Evolutionary conservation across 163 green algal genomes (phyloP).

Genomic region (Picocystis sp.): DNA sequence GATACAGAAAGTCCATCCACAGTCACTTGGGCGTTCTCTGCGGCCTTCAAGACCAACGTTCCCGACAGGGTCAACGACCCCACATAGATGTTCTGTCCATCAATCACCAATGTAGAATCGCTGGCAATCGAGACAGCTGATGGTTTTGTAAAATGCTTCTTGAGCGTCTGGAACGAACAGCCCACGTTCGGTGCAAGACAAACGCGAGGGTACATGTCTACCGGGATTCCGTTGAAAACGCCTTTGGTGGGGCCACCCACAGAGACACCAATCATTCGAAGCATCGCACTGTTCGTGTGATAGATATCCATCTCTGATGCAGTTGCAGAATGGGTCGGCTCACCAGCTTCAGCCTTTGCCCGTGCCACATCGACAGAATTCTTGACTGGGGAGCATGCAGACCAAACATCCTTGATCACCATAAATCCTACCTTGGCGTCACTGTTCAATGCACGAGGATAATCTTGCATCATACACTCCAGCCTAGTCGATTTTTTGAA

Average conservation of each 20-base stretch:
- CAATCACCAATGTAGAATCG: not conserved
- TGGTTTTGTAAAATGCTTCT: not conserved
- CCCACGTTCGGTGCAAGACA: not conserved
- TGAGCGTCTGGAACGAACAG: not conserved
- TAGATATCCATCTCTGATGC: conserved; percentile 31
- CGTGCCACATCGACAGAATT: conserved; percentile 69
- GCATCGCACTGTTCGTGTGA: conserved; percentile 15
- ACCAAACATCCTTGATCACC: conserved; percentile 81
- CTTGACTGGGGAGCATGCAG: conserved; percentile 91
- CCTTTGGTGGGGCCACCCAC: conserved; percentile 27
- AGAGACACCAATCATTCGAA: conserved; percentile 29
- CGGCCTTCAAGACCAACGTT: not conserved
- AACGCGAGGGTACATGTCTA: conserved; percentile 59
- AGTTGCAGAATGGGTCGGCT: conserved; percentile 63
- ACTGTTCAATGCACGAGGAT: conserved; percentile 19
- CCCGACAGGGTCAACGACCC: not conserved
- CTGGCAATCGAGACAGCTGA: not conserved
- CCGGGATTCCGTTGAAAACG: conserved; percentile 65
- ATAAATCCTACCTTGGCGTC: conserved; percentile 76
- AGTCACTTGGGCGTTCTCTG: not conserved
- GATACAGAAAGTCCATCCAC: not conserved
- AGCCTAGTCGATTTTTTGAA: conserved; percentile 91
- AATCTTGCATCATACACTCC: conserved; percentile 98
- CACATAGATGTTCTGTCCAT: not conserved
- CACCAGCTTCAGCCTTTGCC: conserved; percentile 59